These are phyloP conservation scores for Spiraea crenata DNA, from an alignment of 331 rosid genomes.

Conservation along the genomic window DNA sequence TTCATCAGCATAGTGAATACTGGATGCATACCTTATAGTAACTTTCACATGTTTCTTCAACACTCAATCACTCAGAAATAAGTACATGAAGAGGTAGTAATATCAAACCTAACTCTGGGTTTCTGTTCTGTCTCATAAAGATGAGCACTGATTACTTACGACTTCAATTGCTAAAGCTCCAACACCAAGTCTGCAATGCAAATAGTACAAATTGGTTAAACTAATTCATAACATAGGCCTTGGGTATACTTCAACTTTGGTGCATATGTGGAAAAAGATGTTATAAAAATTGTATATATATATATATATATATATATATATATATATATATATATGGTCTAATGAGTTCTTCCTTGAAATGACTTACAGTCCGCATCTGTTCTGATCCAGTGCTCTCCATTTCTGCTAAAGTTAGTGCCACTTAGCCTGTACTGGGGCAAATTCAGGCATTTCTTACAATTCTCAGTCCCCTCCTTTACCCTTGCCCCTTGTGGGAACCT, in stretches of 20 bases:
- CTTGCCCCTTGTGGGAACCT: slow-evolving; percentile 29
- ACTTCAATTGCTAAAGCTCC: slow-evolving; percentile 65
- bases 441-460: slow-evolving; percentile 36
- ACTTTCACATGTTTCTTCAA: slow-evolving; percentile 8
- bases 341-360: not conserved
- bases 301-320: too few species aligned
- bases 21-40: not conserved
- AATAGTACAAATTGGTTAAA: slow-evolving; percentile 36
- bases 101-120: slow-evolving; percentile 38
- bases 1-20: slow-evolving; percentile 31
- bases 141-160: slow-evolving; percentile 21
- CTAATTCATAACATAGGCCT: not conserved
- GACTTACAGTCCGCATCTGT: slow-evolving; percentile 90
- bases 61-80: slow-evolving; percentile 25
- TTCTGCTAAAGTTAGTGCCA: slow-evolving; percentile 43
- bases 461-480: slow-evolving; percentile 35
- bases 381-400: slow-evolving; percentile 84
- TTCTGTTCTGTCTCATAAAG: slow-evolving; percentile 35
- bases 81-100: slow-evolving; percentile 24
- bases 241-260: slow-evolving; percentile 16
- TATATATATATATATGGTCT: not conserved
- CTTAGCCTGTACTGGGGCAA: slow-evolving; percentile 37
- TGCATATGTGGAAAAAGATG: slow-evolving; percentile 15
- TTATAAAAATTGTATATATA: not conserved
- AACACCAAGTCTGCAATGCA: slow-evolving; percentile 81